These are phyloP conservation scores for Phytophthora pluvialis DNA, from an alignment of 352 stramenopile genomes.

Conservation along the genomic window DNA sequence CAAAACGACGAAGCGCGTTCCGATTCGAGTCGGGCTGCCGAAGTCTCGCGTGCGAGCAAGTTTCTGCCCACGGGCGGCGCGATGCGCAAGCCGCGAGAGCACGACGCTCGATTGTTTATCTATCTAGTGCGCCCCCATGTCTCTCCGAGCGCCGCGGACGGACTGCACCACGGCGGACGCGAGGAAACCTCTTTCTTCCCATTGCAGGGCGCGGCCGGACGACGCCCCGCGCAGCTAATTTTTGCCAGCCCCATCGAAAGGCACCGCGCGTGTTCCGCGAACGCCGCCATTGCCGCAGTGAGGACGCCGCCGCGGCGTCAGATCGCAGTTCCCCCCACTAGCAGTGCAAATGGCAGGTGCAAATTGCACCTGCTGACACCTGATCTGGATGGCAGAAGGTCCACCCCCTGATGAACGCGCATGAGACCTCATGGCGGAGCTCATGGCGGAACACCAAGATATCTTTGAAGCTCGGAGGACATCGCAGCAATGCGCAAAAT, in stretches of 20 bases:
- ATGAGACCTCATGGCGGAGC: constrained; percentile 3
- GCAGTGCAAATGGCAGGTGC: too few species aligned
- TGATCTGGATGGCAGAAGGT: constrained; percentile 37
- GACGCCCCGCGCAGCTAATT: constrained; percentile 24
- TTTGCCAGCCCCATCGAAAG: constrained; percentile 13
- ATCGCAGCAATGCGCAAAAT: not conserved
- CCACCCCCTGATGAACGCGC: constrained; percentile 18
- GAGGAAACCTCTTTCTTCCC: constrained; percentile 29
- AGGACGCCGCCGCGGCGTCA: constrained; percentile 11
- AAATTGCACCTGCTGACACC: constrained; percentile 15
- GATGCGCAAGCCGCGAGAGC: constrained; percentile 20
- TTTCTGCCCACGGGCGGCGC: constrained; percentile 16
- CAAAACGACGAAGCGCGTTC: constrained; percentile 7
- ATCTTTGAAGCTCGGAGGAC: constrained; percentile 29
- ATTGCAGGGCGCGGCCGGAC: constrained; percentile 2
- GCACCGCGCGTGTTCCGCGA: constrained; percentile 37
- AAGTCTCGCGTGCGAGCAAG: constrained; percentile 21
- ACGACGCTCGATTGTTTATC: constrained; percentile 34
- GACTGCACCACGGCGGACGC: constrained; percentile 4
- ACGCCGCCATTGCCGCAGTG: constrained; percentile 32
- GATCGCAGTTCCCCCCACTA: too few species aligned
- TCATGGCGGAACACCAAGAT: constrained; percentile 16
- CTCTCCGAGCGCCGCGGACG: constrained; percentile 19
- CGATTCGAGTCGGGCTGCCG: constrained; percentile 16
- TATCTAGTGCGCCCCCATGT: constrained; percentile 9